phyloP scores from a whole-genome alignment of 805 yeast genomes.

The Starmera caribaea region DNA sequence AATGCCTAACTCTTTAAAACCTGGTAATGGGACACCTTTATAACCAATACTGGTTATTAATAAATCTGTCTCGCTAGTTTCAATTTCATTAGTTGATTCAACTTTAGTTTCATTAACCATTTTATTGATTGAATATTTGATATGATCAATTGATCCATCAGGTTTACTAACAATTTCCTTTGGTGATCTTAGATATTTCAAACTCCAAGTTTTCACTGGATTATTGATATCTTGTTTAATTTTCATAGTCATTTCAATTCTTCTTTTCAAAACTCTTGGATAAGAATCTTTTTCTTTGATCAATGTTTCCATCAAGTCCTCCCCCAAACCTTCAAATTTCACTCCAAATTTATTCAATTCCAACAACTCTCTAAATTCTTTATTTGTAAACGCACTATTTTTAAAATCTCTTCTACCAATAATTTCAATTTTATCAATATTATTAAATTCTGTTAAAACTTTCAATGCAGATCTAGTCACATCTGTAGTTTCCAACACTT shows the following conservation, averaged over 20 bases:
- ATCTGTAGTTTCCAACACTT: slow-evolving; percentile 62
- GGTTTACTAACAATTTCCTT: slow-evolving; percentile 29
- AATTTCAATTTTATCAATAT: slow-evolving; percentile 55
- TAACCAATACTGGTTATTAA: slow-evolving; percentile 81
- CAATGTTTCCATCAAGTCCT: slow-evolving; percentile 14
- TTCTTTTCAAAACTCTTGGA: slow-evolving; percentile 48
- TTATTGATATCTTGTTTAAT: slow-evolving; percentile 9
- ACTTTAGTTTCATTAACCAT: slow-evolving; percentile 28
- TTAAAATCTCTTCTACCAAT: slow-evolving; percentile 81
- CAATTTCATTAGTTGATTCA: slow-evolving; percentile 14
- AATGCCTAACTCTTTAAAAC: slow-evolving; percentile 34
- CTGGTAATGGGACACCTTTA: slow-evolving; percentile 54
- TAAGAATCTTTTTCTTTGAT: slow-evolving; percentile 15
- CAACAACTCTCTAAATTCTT: slow-evolving; percentile 80
- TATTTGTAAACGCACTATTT: slow-evolving; percentile 85
- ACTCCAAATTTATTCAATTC: slow-evolving; percentile 43
- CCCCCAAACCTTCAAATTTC: slow-evolving; percentile 37
- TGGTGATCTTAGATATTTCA: slow-evolving; percentile 67
- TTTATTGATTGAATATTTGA: slow-evolving; percentile 40
- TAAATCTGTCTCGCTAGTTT: slow-evolving; percentile 41
- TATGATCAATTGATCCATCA: slow-evolving; percentile 4
- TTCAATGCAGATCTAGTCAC: slow-evolving; percentile 53
- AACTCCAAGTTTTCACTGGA: slow-evolving; percentile 37
- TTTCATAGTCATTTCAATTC: slow-evolving; percentile 46
- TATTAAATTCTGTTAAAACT: slow-evolving; percentile 34